These are phyloP conservation scores for Capsella rubella DNA, from an alignment of 441 rosid species.

Conservation along the genomic window DNA sequence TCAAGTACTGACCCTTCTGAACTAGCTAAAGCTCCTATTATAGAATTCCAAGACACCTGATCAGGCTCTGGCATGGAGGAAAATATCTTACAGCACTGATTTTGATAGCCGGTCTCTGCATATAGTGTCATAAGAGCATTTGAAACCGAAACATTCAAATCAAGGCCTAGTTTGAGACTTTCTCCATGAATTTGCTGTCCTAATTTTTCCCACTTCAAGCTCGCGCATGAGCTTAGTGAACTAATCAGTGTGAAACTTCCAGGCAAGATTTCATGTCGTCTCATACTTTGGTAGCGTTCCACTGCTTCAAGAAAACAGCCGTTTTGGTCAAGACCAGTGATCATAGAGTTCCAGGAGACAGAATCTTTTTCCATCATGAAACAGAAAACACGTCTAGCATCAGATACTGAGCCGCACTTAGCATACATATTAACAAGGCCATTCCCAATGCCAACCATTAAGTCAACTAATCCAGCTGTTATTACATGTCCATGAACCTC, in stretches of 20 bases:
- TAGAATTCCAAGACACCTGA: conserved; percentile 91
- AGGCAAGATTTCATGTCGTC: conserved; percentile 58
- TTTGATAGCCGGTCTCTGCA: conserved; percentile 62
- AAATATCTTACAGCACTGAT: conserved; percentile 62
- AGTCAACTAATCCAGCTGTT: conserved; percentile 60
- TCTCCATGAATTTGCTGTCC: conserved; percentile 81
- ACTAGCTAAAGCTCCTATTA: conserved; percentile 76
- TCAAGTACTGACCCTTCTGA: conserved; percentile 56
- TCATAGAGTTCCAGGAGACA: conserved; percentile 91
- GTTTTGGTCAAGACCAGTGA: conserved; percentile 87
- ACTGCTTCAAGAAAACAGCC: conserved; percentile 68
- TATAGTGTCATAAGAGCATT: conserved; percentile 80
- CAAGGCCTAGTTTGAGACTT: conserved; percentile 73
- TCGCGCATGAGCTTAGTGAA: conserved; percentile 84
- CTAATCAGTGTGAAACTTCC: conserved; percentile 75
- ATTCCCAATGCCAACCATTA: conserved; percentile 68
- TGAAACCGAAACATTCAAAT: conserved; percentile 82
- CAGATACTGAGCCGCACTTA: conserved; percentile 66
- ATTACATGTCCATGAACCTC: conserved; percentile 79
- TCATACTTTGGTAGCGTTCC: conserved; percentile 61
- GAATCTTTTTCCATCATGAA: conserved; percentile 70
- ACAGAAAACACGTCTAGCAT: conserved; percentile 64
- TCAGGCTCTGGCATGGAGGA: conserved; percentile 69
- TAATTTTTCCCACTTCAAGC: conserved; percentile 62
- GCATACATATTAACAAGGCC: conserved; percentile 91